Evolutionary conservation across 73 alveolate genomes (phyloP).

Genomic region (Paramecium pentaurelia): DNA sequence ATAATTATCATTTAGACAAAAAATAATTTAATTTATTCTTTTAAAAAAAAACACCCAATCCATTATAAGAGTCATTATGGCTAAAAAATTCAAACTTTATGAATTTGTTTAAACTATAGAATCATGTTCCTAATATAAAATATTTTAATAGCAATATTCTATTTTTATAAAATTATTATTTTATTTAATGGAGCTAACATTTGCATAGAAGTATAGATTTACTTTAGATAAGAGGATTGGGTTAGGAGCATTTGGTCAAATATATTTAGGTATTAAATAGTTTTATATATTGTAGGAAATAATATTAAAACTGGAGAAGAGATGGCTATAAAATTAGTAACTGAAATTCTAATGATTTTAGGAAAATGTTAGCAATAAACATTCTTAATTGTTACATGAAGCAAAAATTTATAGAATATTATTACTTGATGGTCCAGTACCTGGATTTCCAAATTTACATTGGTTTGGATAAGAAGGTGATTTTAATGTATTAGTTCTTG

Average conservation of each 20-base stretch:
- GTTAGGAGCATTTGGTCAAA: conserved; percentile 65
- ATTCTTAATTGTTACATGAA: conserved; percentile 79
- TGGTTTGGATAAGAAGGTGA: conserved; percentile 97
- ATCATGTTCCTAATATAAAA: background rate
- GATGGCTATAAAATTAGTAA: background rate
- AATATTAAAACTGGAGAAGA: too few relatives aligned
- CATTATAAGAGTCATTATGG: too few relatives aligned
- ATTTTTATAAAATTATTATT: background rate
- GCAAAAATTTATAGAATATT: conserved; percentile 70
- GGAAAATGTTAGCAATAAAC: conserved; percentile 62
- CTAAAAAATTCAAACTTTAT: too few relatives aligned
- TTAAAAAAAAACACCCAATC: too few relatives aligned
- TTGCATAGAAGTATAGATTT: conserved; percentile 34
- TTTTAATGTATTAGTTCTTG: conserved; percentile 95
- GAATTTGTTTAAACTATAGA: background rate
- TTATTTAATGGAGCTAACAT: conserved; percentile 4
- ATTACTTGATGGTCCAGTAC: conserved; percentile 30
- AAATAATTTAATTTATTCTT: too few relatives aligned
- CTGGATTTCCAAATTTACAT: conserved; percentile 90
- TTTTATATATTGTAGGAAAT: background rate
- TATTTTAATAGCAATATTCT: background rate
- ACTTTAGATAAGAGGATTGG: conserved; percentile 65
- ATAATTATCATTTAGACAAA: too few relatives aligned
- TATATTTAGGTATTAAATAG: conserved; percentile 30
- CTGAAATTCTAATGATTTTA: background rate